Percentiles rank a stretch among this genome's conserved stretches.
These are phyloP conservation scores for Blastobotrys terrestris DNA, from an alignment of 805 yeast species.

Conservation along the genomic window DNA sequence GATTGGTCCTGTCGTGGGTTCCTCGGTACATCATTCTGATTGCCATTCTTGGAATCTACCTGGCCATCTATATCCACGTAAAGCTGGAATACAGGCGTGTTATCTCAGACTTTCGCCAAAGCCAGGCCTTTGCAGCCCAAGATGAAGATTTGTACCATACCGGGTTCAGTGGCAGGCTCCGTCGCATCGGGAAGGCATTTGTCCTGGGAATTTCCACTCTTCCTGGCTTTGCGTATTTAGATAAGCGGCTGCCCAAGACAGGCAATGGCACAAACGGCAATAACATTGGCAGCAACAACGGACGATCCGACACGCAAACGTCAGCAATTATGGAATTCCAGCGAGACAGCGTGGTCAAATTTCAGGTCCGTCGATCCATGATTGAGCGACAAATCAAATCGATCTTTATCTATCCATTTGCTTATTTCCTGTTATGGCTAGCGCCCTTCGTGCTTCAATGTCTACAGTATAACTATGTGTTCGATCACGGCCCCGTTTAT, in stretches of 20 bases:
- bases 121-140: slow-evolving; percentile 13
- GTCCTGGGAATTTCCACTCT: slow-evolving; percentile 10
- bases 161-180: slow-evolving; percentile 3
- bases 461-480: slow-evolving; percentile 46
- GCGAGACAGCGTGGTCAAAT: slow-evolving; percentile 51
- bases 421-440: slow-evolving; percentile 75
- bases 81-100: slow-evolving; percentile 29
- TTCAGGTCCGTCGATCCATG: slow-evolving; percentile 55
- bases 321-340: slow-evolving; percentile 37
- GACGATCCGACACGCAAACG: slow-evolving; percentile 11
- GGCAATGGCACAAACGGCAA: slow-evolving; percentile 3
- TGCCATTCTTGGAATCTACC: slow-evolving; percentile 56
- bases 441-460: slow-evolving; percentile 68
- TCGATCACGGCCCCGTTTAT: slow-evolving; percentile 44
- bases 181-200: not conserved
- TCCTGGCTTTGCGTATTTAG: slow-evolving; percentile 19
- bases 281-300: not conserved
- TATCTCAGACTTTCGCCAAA: slow-evolving; percentile 27
- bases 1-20: slow-evolving; percentile 71
- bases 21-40: slow-evolving; percentile 67
- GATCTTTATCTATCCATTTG: slow-evolving; percentile 77
- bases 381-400: slow-evolving; percentile 74
- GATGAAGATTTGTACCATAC: not conserved
- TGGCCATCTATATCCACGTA: slow-evolving; percentile 67
- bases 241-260: not conserved